phyloP scores from a whole-genome alignment of 2,329 filamentous ascomycete genomes.

The Pyrenochaeta sp. region DNA sequence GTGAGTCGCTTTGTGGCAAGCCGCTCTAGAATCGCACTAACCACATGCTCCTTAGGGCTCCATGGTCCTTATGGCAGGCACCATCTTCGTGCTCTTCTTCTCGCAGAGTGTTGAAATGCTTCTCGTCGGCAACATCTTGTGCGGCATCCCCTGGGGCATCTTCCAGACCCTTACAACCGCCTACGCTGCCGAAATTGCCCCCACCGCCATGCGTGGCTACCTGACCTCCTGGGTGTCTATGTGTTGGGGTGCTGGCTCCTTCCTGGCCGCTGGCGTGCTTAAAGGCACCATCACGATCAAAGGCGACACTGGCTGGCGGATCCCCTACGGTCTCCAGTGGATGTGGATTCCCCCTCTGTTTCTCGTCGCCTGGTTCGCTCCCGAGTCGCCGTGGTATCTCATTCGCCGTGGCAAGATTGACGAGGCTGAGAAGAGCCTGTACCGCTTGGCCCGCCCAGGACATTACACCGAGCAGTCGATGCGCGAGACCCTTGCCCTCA shows the following conservation, averaged over 20 bases:
- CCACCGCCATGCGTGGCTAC: conserved; percentile 60
- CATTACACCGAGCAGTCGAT: conserved; percentile 61
- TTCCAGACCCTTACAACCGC: conserved; percentile 61
- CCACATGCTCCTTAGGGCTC: conserved; percentile 11
- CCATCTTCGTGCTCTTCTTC: conserved; percentile 54
- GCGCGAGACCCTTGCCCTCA: conserved; percentile 73
- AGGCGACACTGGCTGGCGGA: conserved; percentile 70
- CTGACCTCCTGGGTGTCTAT: conserved; percentile 70
- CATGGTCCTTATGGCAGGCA: conserved; percentile 24
- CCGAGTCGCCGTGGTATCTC: conserved; percentile 69
- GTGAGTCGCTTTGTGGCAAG: conserved; percentile 41
- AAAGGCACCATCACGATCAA: conserved; percentile 66
- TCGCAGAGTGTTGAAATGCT: conserved; percentile 47
- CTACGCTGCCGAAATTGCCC: conserved; percentile 68
- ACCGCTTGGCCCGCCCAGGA: conserved; percentile 66
- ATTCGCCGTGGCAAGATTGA: conserved; percentile 67
- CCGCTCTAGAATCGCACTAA: conserved; percentile 11
- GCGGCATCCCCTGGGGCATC: conserved; percentile 50
- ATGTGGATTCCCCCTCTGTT: conserved; percentile 63
- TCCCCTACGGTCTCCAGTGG: conserved; percentile 73
- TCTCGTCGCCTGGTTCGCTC: conserved; percentile 11
- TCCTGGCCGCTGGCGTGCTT: conserved; percentile 73
- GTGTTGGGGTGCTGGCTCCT: conserved; percentile 75
- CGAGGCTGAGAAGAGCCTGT: conserved; percentile 62
- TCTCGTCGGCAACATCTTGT: conserved; percentile 62